Evolutionary conservation across 2,329 filamentous ascomycete genomes (phyloP).

Genomic region (Clonostachys byssicola): DNA sequence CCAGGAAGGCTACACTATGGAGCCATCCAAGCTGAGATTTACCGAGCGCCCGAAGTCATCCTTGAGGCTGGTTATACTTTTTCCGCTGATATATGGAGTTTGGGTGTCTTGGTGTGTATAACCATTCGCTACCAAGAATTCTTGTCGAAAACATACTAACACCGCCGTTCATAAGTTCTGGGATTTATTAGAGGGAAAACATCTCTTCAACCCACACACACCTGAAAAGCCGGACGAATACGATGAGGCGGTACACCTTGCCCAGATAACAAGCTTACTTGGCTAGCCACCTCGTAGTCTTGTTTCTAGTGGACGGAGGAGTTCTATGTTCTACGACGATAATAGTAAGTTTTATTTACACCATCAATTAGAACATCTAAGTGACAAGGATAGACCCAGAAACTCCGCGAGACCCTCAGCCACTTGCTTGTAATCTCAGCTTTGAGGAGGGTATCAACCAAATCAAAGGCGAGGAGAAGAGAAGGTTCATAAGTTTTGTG

Average conservation of each 20-base stretch:
- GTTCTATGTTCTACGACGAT: no score
- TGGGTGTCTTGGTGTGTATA: slow-evolving; percentile 11
- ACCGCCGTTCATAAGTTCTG: neutral
- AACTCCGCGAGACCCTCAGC: neutral
- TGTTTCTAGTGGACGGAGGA: no score
- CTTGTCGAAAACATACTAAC: neutral
- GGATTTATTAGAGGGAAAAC: neutral
- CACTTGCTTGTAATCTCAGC: neutral
- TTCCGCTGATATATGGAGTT: slow-evolving; percentile 13
- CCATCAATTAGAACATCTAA: no score
- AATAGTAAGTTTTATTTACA: no score
- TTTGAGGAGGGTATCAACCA: neutral
- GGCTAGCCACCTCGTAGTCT: no score
- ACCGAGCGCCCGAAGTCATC: slow-evolving; percentile 12
- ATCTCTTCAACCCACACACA: neutral
- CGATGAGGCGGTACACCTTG: neutral
- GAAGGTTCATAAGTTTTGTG: neutral
- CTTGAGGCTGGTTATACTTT: slow-evolving; percentile 10
- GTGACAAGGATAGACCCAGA: no score
- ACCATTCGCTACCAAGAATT: neutral
- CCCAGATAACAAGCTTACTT: no score
- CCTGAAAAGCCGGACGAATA: neutral
- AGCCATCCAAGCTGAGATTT: slow-evolving; percentile 8
- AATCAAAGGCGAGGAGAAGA: neutral
- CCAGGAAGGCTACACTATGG: slow-evolving; percentile 3